These are phyloP conservation scores for Globisporangium cylindrosporum DNA, from an alignment of 352 stramenopile genomes.

Conservation along the genomic window DNA sequence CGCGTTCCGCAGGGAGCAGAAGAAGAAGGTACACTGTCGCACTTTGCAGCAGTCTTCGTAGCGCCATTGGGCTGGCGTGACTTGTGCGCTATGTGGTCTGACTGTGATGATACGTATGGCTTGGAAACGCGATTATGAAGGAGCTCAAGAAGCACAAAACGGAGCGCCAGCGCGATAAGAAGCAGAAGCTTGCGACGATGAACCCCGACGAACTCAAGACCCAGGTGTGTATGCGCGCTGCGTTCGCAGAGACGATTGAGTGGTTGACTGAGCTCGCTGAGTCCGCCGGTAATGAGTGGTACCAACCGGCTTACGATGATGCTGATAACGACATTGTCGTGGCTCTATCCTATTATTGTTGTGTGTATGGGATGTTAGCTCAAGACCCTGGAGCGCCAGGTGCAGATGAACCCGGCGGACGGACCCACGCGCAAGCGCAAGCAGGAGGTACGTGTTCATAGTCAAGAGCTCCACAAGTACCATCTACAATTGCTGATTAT, in stretches of 20 bases:
- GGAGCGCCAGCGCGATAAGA: constrained; percentile 61
- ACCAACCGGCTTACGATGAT: not conserved
- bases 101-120: not conserved
- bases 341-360: not conserved
- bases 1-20: constrained; percentile 69
- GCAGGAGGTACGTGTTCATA: constrained; percentile 34
- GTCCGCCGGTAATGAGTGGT: not conserved
- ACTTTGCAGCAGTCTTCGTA: not conserved
- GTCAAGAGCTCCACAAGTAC: no score
- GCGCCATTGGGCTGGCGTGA: not conserved
- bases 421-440: constrained; percentile 71
- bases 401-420: constrained; percentile 57
- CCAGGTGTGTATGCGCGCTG: constrained; percentile 21
- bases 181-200: constrained; percentile 56
- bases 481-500: not conserved
- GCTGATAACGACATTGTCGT: not conserved
- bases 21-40: constrained; percentile 55
- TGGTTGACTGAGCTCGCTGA: not conserved
- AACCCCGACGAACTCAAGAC: constrained; percentile 49
- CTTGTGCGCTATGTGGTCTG: not conserved
- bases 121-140: constrained; percentile 17
- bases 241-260: not conserved
- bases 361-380: constrained; percentile 22
- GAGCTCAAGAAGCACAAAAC: constrained; percentile 73
- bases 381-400: constrained; percentile 62